A percentile compares a stretch with the other conserved stretches of the same genome.
Evolutionary conservation across 331 rosid species (phyloP).

Genomic region (Dryas integrifolia): DNA sequence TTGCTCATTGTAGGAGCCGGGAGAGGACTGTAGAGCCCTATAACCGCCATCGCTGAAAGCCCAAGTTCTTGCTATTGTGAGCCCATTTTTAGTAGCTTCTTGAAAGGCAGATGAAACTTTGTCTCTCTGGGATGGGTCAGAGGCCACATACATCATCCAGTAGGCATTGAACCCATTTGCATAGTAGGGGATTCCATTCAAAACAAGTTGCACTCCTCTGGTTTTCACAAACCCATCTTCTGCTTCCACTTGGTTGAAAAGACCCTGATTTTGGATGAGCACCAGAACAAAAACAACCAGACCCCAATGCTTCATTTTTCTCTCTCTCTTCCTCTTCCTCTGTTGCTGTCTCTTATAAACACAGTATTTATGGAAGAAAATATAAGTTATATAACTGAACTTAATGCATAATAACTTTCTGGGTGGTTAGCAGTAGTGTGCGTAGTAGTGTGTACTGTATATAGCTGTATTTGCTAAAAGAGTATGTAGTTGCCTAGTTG

Average conservation of each 20-base stretch:
- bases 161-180: conserved; percentile 92
- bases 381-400: no score
- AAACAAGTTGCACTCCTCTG: conserved; percentile 60
- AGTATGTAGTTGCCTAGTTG: background rate
- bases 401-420: background rate
- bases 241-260: conserved; percentile 31
- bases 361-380: no score
- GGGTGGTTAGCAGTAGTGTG: background rate
- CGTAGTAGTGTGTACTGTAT: background rate
- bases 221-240: conserved; percentile 67
- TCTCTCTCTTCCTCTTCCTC: conserved; percentile 13
- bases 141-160: conserved; percentile 79
- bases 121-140: conserved; percentile 73
- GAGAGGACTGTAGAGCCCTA: conserved; percentile 67
- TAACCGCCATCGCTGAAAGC: conserved; percentile 88
- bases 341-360: background rate
- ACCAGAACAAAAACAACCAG: conserved; percentile 35
- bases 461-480: no score
- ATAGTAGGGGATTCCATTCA: conserved; percentile 72
- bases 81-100: conserved; percentile 60
- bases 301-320: conserved; percentile 35
- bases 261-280: conserved; percentile 28
- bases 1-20: conserved; percentile 79
- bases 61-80: conserved; percentile 77
- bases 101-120: conserved; percentile 66